Conservation (phyloP, 2,329 filamentous ascomycete genomes). For the Fusarium annulatum region DNA sequence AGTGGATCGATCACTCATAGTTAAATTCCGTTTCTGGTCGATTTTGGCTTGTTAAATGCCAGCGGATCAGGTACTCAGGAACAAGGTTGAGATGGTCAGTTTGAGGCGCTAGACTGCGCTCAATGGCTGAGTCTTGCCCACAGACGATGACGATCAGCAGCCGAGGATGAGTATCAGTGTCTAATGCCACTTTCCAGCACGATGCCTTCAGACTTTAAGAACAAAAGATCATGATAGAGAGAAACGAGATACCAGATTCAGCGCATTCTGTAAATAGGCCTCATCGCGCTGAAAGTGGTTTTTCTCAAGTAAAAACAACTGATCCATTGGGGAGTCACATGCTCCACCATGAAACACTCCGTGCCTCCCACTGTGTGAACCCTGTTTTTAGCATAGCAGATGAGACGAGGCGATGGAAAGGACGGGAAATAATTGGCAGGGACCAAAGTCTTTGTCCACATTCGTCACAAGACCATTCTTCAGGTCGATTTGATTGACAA, state of each 20-base stretch:
- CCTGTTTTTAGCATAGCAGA: constrained; percentile 28
- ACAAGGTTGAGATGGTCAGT: constrained; percentile 38
- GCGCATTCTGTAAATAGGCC: background rate
- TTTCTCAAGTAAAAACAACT: constrained; percentile 21
- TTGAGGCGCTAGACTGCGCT: constrained; percentile 41
- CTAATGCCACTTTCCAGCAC: background rate
- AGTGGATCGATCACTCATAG: background rate
- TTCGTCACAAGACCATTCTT: constrained; percentile 35
- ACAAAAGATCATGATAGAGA: background rate
- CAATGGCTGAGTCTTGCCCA: constrained; percentile 3
- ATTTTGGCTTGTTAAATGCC: constrained; percentile 13
- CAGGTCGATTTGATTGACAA: constrained; percentile 1
- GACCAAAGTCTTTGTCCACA: constrained; percentile 30
- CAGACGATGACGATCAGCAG: constrained; percentile 8
- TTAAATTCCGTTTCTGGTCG: constrained; percentile 3
- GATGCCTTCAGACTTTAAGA: background rate
- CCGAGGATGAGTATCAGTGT: background rate
- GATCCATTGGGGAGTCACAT: constrained; percentile 20
- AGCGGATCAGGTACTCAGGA: constrained; percentile 37
- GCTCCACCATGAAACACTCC: constrained; percentile 37
- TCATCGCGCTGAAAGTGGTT: constrained; percentile 1
- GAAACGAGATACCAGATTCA: background rate
- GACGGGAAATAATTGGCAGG: constrained; percentile 33
- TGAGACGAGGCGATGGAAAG: constrained; percentile 9
- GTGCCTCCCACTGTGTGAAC: constrained; percentile 37